Conservation (phyloP, 345 rosid genomes). For the Gossypium australe region DNA sequence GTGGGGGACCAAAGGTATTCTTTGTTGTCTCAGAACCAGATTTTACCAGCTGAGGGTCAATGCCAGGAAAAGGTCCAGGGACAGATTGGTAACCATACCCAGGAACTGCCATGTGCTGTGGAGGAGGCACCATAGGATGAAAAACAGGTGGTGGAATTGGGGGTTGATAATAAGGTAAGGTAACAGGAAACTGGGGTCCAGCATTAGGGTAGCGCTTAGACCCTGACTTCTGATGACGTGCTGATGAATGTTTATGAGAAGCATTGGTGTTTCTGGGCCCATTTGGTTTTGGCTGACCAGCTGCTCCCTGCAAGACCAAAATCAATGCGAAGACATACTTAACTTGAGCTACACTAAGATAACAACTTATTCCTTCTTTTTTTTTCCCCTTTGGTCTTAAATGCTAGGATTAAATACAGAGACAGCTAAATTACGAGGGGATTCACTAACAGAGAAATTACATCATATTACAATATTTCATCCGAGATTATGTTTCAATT, state of each 20-base stretch:
- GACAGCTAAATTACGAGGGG: background rate
- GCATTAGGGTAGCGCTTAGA: conserved; percentile 50
- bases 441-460: background rate
- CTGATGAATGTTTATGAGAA: conserved; percentile 42
- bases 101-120: conserved; percentile 56
- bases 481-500: conserved; percentile 3
- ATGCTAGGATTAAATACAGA: background rate
- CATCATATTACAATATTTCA: background rate
- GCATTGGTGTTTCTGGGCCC: conserved; percentile 50
- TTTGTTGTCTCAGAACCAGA: conserved; percentile 49
- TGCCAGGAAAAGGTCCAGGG: conserved; percentile 56
- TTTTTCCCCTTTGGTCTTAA: background rate
- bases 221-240: conserved; percentile 59
- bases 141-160: conserved; percentile 40
- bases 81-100: conserved; percentile 56
- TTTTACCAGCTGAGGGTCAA: conserved; percentile 50
- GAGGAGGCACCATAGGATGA: conserved; percentile 57
- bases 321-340: background rate
- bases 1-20: conserved; percentile 54
- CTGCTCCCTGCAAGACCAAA: conserved; percentile 37
- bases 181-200: conserved; percentile 51
- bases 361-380: background rate
- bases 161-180: conserved; percentile 49
- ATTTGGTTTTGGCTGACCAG: conserved; percentile 52
- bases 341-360: background rate